Base-by-base conservation (phyloP, 306 rosid species). In the Ormosia semicastrata region DNA sequence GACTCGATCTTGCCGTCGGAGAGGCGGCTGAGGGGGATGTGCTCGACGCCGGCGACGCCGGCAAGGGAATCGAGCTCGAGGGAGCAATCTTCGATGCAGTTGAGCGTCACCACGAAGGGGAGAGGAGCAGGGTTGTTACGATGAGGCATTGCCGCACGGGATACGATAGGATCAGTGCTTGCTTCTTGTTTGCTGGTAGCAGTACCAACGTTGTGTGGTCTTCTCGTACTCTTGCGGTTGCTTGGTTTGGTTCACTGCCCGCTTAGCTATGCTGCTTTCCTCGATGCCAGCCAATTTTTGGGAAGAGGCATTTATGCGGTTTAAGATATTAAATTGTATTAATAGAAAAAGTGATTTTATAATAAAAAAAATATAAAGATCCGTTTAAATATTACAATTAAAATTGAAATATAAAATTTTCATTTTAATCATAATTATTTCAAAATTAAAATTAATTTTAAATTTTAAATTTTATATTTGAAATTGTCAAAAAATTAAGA, bases 1-100 rank as follows among this genome's bases (percentile, higher is more conserved):
- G 97, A 84, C 83, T 96, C 99, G 86, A 96, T 90, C 90, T 85
- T 92, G 17, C 98, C 99, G 17, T 92, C 97, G 77, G 97, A 86
- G 18, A 96, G 81, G 30, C 97, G 94, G 82, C 92, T 91, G 77
- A 96, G 97, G 0, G 98, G 99, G 2, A 96, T 93, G 50, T 96
- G 94, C 44, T 96, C 97, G 53, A 96, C 84, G 83, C 74, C 34
- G 57, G 99, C 98, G 79, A 91, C 82, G 85, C 92, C 97, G 86
- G 97, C 63, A 29, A 96, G 83, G 81, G 92, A 96, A 5, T 91
- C 91, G 71, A 88, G 92, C 81, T 96, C 99, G 62, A 92, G 84
- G 81, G 89, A 85, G 60, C 94, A 96, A 73, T 93, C 97, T 2
- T 96, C 97, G 90, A 96, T 80, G 92, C 99, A 96, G 87, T 93